Percentiles rank a stretch among this genome's conserved stretches.
These are phyloP conservation scores for Saccharomycopsis sp. DNA, from an alignment of 805 yeast genomes.

Conservation along the genomic window DNA sequence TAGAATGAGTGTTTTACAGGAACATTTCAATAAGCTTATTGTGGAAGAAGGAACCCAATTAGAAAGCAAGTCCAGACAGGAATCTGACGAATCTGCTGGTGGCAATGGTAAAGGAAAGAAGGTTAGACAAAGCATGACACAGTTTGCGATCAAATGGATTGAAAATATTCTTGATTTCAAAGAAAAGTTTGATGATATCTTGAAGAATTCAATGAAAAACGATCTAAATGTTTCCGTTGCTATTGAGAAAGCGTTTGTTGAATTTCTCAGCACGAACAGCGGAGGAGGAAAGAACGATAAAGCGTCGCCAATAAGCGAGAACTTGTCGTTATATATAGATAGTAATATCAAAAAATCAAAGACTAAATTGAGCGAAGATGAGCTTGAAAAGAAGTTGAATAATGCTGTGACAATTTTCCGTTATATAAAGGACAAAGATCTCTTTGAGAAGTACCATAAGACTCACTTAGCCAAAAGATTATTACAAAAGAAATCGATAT, in stretches of 20 bases:
- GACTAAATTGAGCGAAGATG: constrained; percentile 40
- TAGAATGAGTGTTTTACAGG: constrained; percentile 42
- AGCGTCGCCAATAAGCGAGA: not conserved
- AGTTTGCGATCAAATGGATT: constrained; percentile 65
- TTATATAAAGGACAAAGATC: constrained; percentile 72
- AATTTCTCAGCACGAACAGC: constrained; percentile 47
- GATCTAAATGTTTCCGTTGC: constrained; percentile 46
- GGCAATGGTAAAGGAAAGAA: constrained; percentile 17
- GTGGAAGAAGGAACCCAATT: constrained; percentile 39
- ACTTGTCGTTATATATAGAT: constrained; percentile 33
- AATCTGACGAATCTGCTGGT: constrained; percentile 21
- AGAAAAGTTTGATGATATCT: constrained; percentile 42
- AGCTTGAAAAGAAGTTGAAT: constrained; percentile 40
- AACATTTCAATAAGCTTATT: constrained; percentile 42
- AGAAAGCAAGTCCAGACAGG: constrained; percentile 24
- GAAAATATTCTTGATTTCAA: constrained; percentile 47
- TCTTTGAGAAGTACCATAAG: constrained; percentile 79
- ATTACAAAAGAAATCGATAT: constrained; percentile 37
- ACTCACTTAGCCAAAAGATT: constrained; percentile 81
- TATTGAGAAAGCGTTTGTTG: constrained; percentile 54
- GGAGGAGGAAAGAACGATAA: constrained; percentile 24
- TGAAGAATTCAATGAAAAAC: constrained; percentile 41
- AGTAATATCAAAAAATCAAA: constrained; percentile 44
- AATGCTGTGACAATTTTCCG: constrained; percentile 58
- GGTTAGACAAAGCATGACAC: constrained; percentile 33